Evolutionary conservation across 2,329 filamentous ascomycete genomes (phyloP), one percentile per base, ranked within the genome.

Genomic region (Cadophora sp.): DNA sequence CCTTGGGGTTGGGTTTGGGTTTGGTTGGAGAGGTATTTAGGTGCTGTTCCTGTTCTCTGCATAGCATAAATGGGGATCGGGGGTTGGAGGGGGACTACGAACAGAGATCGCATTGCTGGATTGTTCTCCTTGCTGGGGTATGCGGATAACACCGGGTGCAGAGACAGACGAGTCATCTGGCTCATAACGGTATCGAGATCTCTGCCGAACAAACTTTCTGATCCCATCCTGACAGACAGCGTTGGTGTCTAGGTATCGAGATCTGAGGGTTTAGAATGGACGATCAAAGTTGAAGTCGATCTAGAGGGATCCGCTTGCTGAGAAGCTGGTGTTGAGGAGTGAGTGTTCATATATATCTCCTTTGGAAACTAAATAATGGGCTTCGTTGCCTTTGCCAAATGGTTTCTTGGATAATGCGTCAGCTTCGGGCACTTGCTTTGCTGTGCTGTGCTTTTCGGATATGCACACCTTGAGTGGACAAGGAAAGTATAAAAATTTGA

Each of bases 141-240:
- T 22, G 55, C 33, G 11, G 55, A 43, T 6, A 43, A 33, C 16
- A 3, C 41, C 3, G 53, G 53, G 22, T 58, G 55, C 2, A 58
- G 55, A 41, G 55, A 58, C 16, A 58, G 33, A 7, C 55, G 36
- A 9, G 55, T 58, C 55, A 58, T 58, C 20, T 43, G 55, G 33
- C 8, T 58, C 36, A 58, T 24, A 20, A 43, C 22, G 11, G 55
- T 20, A 41, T 58, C 55, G 13, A 33, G n/a, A 9, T 43, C 55
- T 6, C 20, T 43, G 5, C n/a, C 20, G 36, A 41, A 27, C 14
- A 39, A 9, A 20, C 39, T 33, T 14, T 48, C 18, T 22, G 45
- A 3, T 7, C 24, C 45, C 45, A 48, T 30, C 27, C 4, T 48
- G n/a, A 13, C n/a, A 20, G 18, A n/a, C 3, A 30, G 27, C 27